phyloP scores from a whole-genome alignment of 768 basidiomycete species.

The Collybia sordida region DNA sequence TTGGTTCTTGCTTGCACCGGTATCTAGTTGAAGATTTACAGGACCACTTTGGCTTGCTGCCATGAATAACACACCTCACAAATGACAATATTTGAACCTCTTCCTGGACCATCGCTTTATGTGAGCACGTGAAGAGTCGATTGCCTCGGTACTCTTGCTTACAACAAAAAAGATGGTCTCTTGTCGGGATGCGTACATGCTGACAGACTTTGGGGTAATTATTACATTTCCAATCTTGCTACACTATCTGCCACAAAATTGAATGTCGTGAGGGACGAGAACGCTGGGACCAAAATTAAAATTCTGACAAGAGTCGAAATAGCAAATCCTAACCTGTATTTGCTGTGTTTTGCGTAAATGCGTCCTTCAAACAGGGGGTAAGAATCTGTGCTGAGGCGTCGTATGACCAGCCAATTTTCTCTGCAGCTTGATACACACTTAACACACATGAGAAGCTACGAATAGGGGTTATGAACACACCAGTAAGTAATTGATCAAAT shows the following conservation, averaged over 20 bases:
- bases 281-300: slow-evolving; percentile 18
- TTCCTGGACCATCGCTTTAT: slow-evolving; percentile 17
- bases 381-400: slow-evolving; percentile 46
- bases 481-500: slow-evolving; percentile 34
- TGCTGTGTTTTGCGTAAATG: background rate
- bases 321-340: slow-evolving; percentile 9
- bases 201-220: slow-evolving; percentile 6
- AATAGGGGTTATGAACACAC: slow-evolving; percentile 21
- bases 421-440: slow-evolving; percentile 31
- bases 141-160: no score
- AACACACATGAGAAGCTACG: background rate
- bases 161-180: no score
- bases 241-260: slow-evolving; percentile 54
- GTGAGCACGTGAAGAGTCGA: slow-evolving; percentile 4
- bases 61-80: background rate
- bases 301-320: background rate
- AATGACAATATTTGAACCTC: slow-evolving; percentile 15
- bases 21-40: slow-evolving; percentile 5
- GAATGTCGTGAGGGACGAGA: slow-evolving; percentile 50
- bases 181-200: no score
- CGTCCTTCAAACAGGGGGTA: slow-evolving; percentile 25
- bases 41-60: slow-evolving; percentile 13
- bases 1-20: slow-evolving; percentile 15
- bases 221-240: slow-evolving; percentile 41
- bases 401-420: slow-evolving; percentile 49